Evolutionary conservation across 768 basidiomycete species (phyloP).

Genomic region (Hebeloma cylindrosporum): DNA sequence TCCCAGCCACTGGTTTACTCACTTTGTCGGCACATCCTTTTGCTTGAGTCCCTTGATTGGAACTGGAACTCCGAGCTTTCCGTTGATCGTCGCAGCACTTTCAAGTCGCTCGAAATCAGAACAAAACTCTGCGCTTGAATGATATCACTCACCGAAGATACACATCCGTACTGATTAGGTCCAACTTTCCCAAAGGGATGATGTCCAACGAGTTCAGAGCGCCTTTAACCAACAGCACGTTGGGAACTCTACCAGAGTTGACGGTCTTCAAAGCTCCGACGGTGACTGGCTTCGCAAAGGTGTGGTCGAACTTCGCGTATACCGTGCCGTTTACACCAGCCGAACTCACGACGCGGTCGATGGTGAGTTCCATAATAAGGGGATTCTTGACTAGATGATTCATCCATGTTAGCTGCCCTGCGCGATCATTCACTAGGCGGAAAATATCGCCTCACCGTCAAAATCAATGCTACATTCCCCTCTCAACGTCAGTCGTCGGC

Average conservation of each 20-base stretch:
- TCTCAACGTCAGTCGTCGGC: neutral
- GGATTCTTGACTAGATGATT: slow-evolving; percentile 36
- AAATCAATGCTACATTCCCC: slow-evolving; percentile 35
- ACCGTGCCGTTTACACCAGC: slow-evolving; percentile 50
- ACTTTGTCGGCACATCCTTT: slow-evolving; percentile 32
- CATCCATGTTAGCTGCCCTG: neutral
- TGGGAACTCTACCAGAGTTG: slow-evolving; percentile 55
- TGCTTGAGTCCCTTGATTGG: slow-evolving; percentile 36
- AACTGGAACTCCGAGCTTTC: slow-evolving; percentile 34
- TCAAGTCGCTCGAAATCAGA: neutral
- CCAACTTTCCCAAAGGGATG: slow-evolving; percentile 51
- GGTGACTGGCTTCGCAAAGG: slow-evolving; percentile 50
- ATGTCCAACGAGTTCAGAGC: slow-evolving; percentile 48
- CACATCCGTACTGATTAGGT: slow-evolving; percentile 41
- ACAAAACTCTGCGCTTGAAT: neutral
- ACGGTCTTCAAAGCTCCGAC: slow-evolving; percentile 46
- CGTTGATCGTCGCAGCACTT: slow-evolving; percentile 32
- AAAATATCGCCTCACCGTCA: slow-evolving; percentile 23
- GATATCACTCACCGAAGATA: slow-evolving; percentile 31
- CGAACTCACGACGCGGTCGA: slow-evolving; percentile 40
- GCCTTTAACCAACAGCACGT: slow-evolving; percentile 56
- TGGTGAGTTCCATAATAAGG: slow-evolving; percentile 41
- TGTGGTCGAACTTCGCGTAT: slow-evolving; percentile 59
- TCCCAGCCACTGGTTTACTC: slow-evolving; percentile 17
- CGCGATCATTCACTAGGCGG: neutral